These are phyloP conservation scores for Suillus occidentalis DNA, from an alignment of 768 basidiomycete genomes.

Conservation along the genomic window DNA sequence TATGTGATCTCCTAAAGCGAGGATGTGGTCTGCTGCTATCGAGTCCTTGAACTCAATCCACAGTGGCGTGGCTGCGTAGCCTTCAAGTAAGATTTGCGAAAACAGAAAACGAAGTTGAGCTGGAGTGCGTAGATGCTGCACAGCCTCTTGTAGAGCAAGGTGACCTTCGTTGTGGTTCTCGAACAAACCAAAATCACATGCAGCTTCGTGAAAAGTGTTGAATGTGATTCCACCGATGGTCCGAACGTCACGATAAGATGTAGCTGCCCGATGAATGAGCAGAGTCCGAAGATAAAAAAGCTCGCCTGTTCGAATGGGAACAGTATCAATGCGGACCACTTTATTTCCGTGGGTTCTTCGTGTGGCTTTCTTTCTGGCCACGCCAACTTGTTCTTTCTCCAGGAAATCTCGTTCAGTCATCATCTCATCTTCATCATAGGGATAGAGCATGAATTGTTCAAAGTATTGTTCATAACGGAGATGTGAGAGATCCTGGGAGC, in stretches of 20 bases:
- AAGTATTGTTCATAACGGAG: neutral
- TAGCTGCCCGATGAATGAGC: slow-evolving; percentile 18
- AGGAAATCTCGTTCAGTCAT: neutral
- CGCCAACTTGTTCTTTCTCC: neutral
- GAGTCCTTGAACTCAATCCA: neutral
- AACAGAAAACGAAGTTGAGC: slow-evolving; percentile 40
- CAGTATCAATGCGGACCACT: slow-evolving; percentile 23
- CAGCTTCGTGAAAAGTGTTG: slow-evolving; percentile 26
- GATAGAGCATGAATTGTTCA: neutral
- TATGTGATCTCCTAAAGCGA: no score
- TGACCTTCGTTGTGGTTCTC: slow-evolving; percentile 25
- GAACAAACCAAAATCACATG: slow-evolving; percentile 23
- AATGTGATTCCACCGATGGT: slow-evolving; percentile 17
- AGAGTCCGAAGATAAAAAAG: slow-evolving; percentile 34
- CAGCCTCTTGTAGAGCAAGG: slow-evolving; percentile 36
- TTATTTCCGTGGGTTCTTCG: neutral
- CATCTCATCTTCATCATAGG: neutral
- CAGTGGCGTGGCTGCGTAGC: neutral
- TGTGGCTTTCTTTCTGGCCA: neutral
- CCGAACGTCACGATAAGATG: slow-evolving; percentile 23
- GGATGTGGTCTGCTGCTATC: no score
- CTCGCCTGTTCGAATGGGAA: slow-evolving; percentile 32
- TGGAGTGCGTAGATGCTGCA: slow-evolving; percentile 32
- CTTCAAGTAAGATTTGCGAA: neutral
- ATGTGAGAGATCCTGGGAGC: neutral